Evolutionary conservation across 2,329 filamentous ascomycete genomes (phyloP), one percentile per base, ranked within the genome.

Genomic region (Ceratocystis cubensis): DNA sequence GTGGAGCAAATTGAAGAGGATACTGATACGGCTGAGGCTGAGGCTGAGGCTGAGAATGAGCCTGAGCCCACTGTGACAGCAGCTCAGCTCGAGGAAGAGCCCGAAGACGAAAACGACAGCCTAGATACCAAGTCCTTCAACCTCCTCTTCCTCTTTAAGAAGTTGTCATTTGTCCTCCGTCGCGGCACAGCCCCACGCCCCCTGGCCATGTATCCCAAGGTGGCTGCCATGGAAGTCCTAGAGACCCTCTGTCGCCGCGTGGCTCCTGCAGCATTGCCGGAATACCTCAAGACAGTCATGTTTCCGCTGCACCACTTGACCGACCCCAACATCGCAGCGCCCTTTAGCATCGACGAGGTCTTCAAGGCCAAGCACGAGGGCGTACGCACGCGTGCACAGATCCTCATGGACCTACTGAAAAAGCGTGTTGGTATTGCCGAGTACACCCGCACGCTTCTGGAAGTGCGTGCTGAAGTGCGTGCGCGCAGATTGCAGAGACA

Each of bases 401-500:
- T 93, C 71, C 79, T 92, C 10, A 86, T 97, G 79, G 88, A 91
- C 69, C 77, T 82, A n/a, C 74, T 99, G 68, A 91, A 96, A 78
- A 88, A 87, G 78, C 91, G 89, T 73, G 80, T 96, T 64, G 94
- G 93, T 50, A 90, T 88, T 1, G 83, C 85, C 0, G 84, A 84
- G 69, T 99, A 92, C 76, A 85, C 92, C n/a, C 80, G 81, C 65
- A 81, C 87, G 59, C 80, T 97, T 72, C 76, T 89, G 48, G 82
- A 82, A 50, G 89, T 95, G 5, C 84, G 90, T 68, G 85, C 88
- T 64, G 82, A 81, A 17, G 86, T 94, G n/a, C 84, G 83, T 72
- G 81, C 82, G 70, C 84, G 87, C 72, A 81, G 94, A 70, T 84
- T 90, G 73, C 84, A 86, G 72, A 80, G 95, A 70, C 84, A 88